Conservation (phyloP, 2,329 filamentous ascomycete genomes). For the Didymosphaeria variabile region DNA sequence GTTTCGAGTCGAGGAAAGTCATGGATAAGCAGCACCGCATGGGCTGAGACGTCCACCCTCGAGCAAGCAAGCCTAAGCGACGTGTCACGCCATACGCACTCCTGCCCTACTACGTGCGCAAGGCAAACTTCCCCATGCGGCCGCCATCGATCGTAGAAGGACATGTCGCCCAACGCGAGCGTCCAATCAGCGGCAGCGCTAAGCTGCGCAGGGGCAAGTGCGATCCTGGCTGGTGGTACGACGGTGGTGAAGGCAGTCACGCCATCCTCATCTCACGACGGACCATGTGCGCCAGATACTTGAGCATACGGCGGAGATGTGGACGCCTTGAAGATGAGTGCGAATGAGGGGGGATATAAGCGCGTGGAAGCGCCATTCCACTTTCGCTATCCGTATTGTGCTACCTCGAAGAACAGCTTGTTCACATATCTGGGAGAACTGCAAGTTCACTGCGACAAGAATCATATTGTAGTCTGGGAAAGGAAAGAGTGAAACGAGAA, state of each 20-base stretch:
- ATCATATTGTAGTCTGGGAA: not conserved
- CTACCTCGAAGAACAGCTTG: not conserved
- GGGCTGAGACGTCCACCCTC: not conserved
- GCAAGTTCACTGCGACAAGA: not conserved
- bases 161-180: not conserved
- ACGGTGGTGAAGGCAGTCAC: slow-evolving; percentile 11
- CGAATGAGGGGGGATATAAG: not conserved
- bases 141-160: not conserved
- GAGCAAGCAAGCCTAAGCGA: not conserved
- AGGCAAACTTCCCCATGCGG: not conserved
- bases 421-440: not conserved
- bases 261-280: slow-evolving; percentile 20
- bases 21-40: too few relatives aligned
- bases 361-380: not conserved
- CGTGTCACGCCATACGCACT: not conserved
- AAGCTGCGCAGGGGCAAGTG: not conserved
- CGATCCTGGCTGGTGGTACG: slow-evolving; percentile 13
- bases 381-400: not conserved
- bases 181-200: not conserved
- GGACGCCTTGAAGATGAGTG: slow-evolving; percentile 4
- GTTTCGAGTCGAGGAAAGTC: too few relatives aligned
- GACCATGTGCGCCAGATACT: slow-evolving; percentile 3
- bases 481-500: not conserved
- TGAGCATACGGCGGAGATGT: not conserved
- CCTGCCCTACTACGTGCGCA: not conserved